Percentiles rank a stretch among this genome's conserved stretches.
phyloP scores from a whole-genome alignment of 306 rosid genomes.

The Elaeagnus macrophylla region DNA sequence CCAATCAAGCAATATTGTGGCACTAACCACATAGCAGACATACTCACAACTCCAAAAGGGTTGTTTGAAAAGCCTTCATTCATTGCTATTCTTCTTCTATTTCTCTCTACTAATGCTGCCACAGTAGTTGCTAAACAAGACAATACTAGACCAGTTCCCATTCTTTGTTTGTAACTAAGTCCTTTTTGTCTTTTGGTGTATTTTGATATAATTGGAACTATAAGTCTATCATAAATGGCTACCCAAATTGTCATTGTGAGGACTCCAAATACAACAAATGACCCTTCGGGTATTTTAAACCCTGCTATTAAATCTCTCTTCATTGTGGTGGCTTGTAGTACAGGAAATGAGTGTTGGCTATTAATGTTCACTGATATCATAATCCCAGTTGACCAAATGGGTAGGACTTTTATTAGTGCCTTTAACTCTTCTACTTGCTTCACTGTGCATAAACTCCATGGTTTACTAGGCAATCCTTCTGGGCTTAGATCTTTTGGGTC shows the following conservation, averaged over 20 bases:
- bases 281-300: conserved; percentile 23
- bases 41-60: conserved; percentile 22
- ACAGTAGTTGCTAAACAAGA: conserved; percentile 1
- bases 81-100: conserved; percentile 19
- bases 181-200: conserved; percentile 1
- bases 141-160: conserved; percentile 23
- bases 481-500: conserved; percentile 17
- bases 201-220: conserved; percentile 20
- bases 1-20: conserved; percentile 10
- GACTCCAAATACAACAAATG: background rate
- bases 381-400: conserved; percentile 27
- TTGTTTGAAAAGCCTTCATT: conserved; percentile 17
- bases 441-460: conserved; percentile 48
- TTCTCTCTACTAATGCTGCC: conserved; percentile 16
- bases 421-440: conserved; percentile 31
- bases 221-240: conserved; percentile 8
- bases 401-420: conserved; percentile 14
- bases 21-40: conserved; percentile 24
- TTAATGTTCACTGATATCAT: conserved; percentile 2
- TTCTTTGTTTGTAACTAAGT: conserved; percentile 19
- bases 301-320: conserved; percentile 16
- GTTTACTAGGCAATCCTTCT: conserved; percentile 30
- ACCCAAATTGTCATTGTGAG: conserved; percentile 10
- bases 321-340: conserved; percentile 26
- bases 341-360: conserved; percentile 8